Evolutionary conservation across 352 stramenopile genomes (phyloP).

Genomic region (Thraustochytrium sp.): DNA sequence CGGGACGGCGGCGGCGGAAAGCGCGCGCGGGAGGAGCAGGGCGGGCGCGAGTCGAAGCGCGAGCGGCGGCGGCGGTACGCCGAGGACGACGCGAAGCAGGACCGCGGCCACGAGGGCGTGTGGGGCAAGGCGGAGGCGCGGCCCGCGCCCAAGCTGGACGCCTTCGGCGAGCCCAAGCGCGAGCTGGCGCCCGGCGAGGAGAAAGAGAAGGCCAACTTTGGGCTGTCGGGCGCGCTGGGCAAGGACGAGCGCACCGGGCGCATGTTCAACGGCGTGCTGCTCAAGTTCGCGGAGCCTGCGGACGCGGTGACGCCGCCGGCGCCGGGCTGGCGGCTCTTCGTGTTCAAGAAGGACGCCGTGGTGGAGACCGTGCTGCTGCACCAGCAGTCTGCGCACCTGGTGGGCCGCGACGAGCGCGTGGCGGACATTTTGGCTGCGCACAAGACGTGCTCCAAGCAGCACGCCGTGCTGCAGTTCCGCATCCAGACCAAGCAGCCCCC

Average conservation of each 20-base stretch:
- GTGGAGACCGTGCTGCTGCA: constrained; percentile 88
- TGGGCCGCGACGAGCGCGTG: constrained; percentile 85
- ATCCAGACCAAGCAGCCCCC: constrained; percentile 45
- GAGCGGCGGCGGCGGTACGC: not conserved
- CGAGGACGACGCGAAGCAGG: not conserved
- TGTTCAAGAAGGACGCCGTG: constrained; percentile 85
- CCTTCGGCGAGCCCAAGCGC: not conserved
- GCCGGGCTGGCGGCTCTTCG: constrained; percentile 86
- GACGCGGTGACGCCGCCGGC: constrained; percentile 82
- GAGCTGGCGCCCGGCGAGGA: not conserved
- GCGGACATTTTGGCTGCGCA: constrained; percentile 89
- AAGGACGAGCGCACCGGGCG: constrained; percentile 91
- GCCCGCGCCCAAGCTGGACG: not conserved
- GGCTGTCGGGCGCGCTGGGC: constrained; percentile 87
- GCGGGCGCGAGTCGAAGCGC: not conserved
- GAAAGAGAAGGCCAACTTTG: constrained; percentile 91
- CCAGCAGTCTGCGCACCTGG: constrained; percentile 87
- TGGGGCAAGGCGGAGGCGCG: not conserved
- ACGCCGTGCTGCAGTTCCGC: constrained; percentile 92
- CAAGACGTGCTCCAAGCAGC: constrained; percentile 89
- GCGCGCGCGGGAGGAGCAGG: not conserved
- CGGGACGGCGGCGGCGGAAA: not conserved
- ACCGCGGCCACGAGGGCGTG: not conserved
- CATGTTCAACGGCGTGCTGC: constrained; percentile 87
- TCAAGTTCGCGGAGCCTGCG: constrained; percentile 94